Percentiles rank a stretch among this genome's conserved stretches.
These are phyloP conservation scores for Ceratobasidium papillatum DNA, from an alignment of 1,284 basidiomycete genomes.

Conservation along the genomic window DNA sequence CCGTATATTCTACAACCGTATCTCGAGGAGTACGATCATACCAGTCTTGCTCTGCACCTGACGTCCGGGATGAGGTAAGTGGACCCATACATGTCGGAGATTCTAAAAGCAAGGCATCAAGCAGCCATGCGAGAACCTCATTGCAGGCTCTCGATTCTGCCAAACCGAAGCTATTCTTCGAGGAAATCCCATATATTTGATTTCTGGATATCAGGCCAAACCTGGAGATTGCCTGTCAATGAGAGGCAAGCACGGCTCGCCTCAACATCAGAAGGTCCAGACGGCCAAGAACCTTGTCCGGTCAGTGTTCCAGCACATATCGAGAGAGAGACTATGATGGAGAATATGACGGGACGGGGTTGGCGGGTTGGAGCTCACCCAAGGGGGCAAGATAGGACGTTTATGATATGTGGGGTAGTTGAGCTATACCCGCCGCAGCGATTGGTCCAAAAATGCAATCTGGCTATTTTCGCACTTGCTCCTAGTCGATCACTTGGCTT, in stretches of 20 bases:
- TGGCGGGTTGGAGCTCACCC: background rate
- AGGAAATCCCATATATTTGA: conserved; percentile 25
- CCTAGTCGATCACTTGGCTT: background rate
- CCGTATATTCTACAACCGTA: background rate
- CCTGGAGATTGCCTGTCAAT: conserved; percentile 5
- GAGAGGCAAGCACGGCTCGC: conserved; percentile 1
- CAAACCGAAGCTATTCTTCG: background rate
- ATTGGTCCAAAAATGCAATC: background rate
- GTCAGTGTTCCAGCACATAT: conserved; percentile 15
- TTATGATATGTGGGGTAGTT: background rate
- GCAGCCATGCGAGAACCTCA: background rate
- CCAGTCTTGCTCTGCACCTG: conserved; percentile 1
- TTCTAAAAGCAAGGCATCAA: conserved; percentile 20
- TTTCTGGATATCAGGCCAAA: conserved; percentile 8
- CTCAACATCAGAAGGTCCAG: conserved; percentile 31
- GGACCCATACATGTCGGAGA: conserved; percentile 12
- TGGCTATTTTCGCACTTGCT: background rate
- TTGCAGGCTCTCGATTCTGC: background rate
- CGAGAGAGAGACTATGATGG: background rate
- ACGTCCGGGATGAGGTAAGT: conserved; percentile 25
- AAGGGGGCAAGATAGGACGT: background rate
- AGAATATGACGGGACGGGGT: background rate
- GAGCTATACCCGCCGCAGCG: background rate
- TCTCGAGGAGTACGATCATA: background rate
- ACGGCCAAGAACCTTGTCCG: conserved; percentile 29